These are phyloP conservation scores for Citrus hindsii DNA, from an alignment of 345 rosid species.

Conservation along the genomic window DNA sequence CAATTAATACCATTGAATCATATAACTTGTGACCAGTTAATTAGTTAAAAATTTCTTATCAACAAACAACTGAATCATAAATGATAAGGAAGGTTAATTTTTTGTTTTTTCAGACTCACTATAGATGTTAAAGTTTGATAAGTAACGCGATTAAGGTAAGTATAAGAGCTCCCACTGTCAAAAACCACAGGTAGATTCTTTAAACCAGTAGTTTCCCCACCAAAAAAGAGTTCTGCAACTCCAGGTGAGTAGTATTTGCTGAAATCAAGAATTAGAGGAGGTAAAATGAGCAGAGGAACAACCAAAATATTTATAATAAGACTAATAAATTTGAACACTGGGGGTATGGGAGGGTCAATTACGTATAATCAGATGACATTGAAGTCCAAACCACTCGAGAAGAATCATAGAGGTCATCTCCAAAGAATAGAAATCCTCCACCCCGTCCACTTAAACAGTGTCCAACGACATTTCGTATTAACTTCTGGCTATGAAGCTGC, in stretches of 20 bases:
- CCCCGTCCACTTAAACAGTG: conserved; percentile 83
- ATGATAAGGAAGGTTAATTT: background rate
- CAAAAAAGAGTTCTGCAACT: conserved; percentile 56
- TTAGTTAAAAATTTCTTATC: background rate
- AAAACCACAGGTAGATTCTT: conserved; percentile 50
- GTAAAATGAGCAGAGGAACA: conserved; percentile 2
- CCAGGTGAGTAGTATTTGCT: conserved; percentile 88
- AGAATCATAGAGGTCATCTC: conserved; percentile 66
- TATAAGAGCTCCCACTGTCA: conserved; percentile 94
- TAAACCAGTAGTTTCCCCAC: conserved; percentile 57
- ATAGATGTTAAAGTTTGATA: conserved; percentile 43
- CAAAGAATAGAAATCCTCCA: conserved; percentile 90
- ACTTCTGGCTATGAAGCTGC: conserved; percentile 69
- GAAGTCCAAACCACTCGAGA: conserved; percentile 72
- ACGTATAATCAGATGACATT: conserved; percentile 63
- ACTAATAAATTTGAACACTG: conserved; percentile 4
- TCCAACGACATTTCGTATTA: conserved; percentile 69
- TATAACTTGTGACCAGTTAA: background rate
- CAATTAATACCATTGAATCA: background rate
- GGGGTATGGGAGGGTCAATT: conserved; percentile 11
- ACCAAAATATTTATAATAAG: background rate
- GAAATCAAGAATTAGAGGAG: conserved; percentile 17
- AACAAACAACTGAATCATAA: background rate
- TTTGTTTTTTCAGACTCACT: conserved; percentile 44
- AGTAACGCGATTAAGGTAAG: conserved; percentile 64